Conservation (phyloP, 2,329 filamentous ascomycete species). For the Chaetomiaceae sp. region DNA sequence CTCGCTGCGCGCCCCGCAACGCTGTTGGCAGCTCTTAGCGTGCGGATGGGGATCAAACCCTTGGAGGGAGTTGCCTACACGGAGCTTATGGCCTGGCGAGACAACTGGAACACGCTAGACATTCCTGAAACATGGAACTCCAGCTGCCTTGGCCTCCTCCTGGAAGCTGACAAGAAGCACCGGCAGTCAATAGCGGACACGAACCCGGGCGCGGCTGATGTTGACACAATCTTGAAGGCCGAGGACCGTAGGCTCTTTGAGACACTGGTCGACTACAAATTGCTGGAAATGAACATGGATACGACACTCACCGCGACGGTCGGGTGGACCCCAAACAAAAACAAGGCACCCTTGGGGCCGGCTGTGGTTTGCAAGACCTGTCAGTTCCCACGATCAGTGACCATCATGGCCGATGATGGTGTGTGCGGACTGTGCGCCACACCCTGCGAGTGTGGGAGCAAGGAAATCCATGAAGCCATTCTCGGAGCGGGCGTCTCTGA, state of each 20-base stretch:
- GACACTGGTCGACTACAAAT: slow-evolving; percentile 43
- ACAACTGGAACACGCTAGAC: slow-evolving; percentile 45
- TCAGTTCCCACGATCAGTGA: slow-evolving; percentile 45
- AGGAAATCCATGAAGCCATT: slow-evolving; percentile 25
- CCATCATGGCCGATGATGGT: slow-evolving; percentile 40
- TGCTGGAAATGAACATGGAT: slow-evolving; percentile 43
- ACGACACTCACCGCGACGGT: slow-evolving; percentile 41
- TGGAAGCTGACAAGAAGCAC: slow-evolving; percentile 42
- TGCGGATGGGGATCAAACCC: slow-evolving; percentile 45
- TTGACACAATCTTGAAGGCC: slow-evolving; percentile 30
- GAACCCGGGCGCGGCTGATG: slow-evolving; percentile 7
- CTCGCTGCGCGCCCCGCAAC: slow-evolving; percentile 42
- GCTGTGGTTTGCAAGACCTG: slow-evolving; percentile 39
- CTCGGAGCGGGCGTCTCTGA: slow-evolving; percentile 30
- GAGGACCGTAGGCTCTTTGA: slow-evolving; percentile 41
- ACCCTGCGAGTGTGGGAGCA: slow-evolving; percentile 19
- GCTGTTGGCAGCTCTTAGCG: slow-evolving; percentile 43
- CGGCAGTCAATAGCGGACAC: slow-evolving; percentile 15
- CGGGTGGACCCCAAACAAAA: slow-evolving; percentile 45
- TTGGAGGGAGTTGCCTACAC: slow-evolving; percentile 38
- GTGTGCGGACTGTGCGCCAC: slow-evolving; percentile 41
- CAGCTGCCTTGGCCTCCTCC: slow-evolving; percentile 42
- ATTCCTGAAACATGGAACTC: slow-evolving; percentile 48
- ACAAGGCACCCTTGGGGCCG: slow-evolving; percentile 40
- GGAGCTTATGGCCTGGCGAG: slow-evolving; percentile 39